Evolutionary conservation across 1,139 yeast genomes (phyloP), one percentile per base, ranked within the genome.

Genomic region (Sugiyamaella novakii): DNA sequence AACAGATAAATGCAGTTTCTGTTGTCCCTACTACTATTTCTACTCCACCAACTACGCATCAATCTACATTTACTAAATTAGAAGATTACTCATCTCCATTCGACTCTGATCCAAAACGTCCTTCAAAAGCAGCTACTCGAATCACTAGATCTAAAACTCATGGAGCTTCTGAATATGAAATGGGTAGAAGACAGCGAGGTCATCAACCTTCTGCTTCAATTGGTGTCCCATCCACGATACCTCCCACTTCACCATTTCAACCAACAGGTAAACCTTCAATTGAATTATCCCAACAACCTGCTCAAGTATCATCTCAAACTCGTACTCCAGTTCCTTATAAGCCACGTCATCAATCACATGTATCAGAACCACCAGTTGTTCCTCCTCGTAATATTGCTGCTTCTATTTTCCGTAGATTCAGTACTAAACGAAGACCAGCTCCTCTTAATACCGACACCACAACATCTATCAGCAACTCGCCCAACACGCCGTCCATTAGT

Each of bases 341-440:
- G 22, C 40, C 43, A 7, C 49, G 46, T 17, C 59, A 57, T 38
- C 57, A 56, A 38, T 49, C 56, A 8, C 59, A 56, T 46, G 50
- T 44, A 10, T 55, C 59, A 27, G 60, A 57, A 47, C 61, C 59
- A 5, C 48, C 50, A 5, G 54, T 40, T 12, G 43, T 33, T 39
- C 51, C 33, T 18, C 47, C 34, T 15, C 47, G 37, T 48, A 58
- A 52, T 25, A 29, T 63, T 43, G 65, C 67, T 10, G 50, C 63
- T 10, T 58, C 59, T 12, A 38, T 63, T 31, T 47, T 63, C 24
- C 57, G 67, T 11, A 54, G 62, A 38, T 60, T 63, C 46, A 54
- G 60, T 36, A 59, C 66, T n/a, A 59, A 58, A 21, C 54, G 63
- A 30, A 59, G 56, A 49, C 56, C 60, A 2, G 57, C 45, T 12